Evolutionary conservation across 441 rosid genomes (phyloP), one percentile per base, ranked within the genome.

Genomic region (Heliophila coronopifolia): DNA sequence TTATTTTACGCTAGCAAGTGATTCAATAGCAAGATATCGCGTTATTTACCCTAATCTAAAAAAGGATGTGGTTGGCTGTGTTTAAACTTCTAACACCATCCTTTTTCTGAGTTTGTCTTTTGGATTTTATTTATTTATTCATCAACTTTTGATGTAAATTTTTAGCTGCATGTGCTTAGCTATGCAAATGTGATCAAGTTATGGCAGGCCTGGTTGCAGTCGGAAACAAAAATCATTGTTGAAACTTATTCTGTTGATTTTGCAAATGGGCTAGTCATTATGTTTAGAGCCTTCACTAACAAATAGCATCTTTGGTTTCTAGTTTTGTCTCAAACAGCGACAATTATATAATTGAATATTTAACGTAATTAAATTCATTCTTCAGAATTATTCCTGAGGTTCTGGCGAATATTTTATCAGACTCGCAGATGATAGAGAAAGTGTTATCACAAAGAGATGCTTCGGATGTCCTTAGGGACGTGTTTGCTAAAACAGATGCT

Each of bases 331-430:
- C 16, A 26, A 40, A 27, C 40, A 12, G 14, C 9, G 26, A 24
- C 14, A 42, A 15, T 56, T 28, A 38, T 47, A 22, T 28, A 44
- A 23, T 27, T 40, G 13, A 32, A n/a, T 12, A 20, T 9, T 27
- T 32, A 34, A 39, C 34, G 41, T 51, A 46, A 34, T 18, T 15
- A 39, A 39, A 38, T 30, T 27, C 59, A 7, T 59, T 48, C 51
- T 66, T 63, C 80, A 93, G 99, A 74, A 72, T 78, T 56, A 73
- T 93, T 46, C 96, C 90, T 5, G 85, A 78, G 89, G 75, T 70
- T 65, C 66, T 88, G 61, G 83, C 80, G 65, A 44, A 71, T 62
- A 70, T 84, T 65, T 71, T 93, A 52, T 85, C 86, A 5, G 91
- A 93, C 81, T 52, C 90, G 20, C 63, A 50, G 43, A 74, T 63